Evolutionary conservation across 2,329 filamentous ascomycete genomes (phyloP).

Genomic region (Parastagonospora nodorum): DNA sequence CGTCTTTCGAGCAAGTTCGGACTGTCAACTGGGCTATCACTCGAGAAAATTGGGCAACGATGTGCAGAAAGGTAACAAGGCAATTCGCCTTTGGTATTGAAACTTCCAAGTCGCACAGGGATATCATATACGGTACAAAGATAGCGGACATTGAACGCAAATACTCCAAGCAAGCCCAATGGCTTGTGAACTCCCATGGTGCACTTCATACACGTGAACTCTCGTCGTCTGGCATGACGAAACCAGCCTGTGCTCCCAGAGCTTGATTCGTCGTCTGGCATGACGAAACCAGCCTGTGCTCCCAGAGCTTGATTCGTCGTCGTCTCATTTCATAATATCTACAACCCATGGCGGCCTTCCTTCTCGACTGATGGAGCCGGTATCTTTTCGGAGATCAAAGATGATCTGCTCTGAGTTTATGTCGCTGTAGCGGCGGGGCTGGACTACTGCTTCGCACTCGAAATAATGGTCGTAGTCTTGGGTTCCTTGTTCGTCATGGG

Average conservation of each 20-base stretch:
- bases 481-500: conserved; percentile 26
- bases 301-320: neutral
- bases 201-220: neutral
- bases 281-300: neutral
- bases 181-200: neutral
- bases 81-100: neutral
- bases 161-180: neutral
- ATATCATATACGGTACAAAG: conserved; percentile 5
- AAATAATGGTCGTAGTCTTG: conserved; percentile 42
- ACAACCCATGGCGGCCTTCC: neutral
- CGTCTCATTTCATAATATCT: too few species aligned
- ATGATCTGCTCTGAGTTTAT: neutral
- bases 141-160: neutral
- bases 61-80: neutral
- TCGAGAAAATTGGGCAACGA: neutral
- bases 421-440: too few species aligned
- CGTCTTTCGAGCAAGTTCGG: too few species aligned
- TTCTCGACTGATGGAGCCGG: neutral
- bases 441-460: conserved; percentile 30
- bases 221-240: neutral
- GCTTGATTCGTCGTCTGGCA: neutral
- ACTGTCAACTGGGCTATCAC: too few species aligned
- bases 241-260: neutral
- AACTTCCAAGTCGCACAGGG: conserved; percentile 1
- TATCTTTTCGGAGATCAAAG: neutral